A percentile compares a stretch with the other conserved stretches of the same genome.
Conservation (phyloP, 192 early-diverging fungal species). For the Obelidium mucronatum region DNA sequence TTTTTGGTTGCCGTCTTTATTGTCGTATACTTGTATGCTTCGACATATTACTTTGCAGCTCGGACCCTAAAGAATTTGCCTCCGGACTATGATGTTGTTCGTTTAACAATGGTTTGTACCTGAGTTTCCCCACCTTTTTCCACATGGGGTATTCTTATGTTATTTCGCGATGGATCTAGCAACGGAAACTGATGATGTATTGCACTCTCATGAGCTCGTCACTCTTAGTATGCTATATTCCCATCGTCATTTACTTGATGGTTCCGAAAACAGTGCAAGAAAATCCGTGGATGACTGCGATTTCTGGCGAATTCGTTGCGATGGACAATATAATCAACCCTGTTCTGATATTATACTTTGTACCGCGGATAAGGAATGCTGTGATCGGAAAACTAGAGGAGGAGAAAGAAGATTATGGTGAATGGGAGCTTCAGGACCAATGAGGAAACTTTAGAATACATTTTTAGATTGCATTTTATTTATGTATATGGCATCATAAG, state of each 20-base stretch:
- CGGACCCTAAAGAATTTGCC: not conserved
- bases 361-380: not conserved
- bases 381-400: too few relatives aligned
- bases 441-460: too few relatives aligned
- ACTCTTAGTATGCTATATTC: not conserved
- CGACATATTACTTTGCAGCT: not conserved
- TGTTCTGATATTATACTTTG: not conserved
- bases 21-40: too few relatives aligned
- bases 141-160: not conserved
- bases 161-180: not conserved
- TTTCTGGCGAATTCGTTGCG: not conserved
- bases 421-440: too few relatives aligned
- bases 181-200: not conserved
- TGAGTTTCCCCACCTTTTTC: too few relatives aligned
- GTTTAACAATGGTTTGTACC: not conserved
- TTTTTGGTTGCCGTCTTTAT: too few relatives aligned
- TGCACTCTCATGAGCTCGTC: not conserved
- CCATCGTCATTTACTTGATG: not conserved
- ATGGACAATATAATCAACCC: not conserved
- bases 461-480: too few relatives aligned
- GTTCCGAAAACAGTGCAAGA: not conserved
- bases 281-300: not conserved
- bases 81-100: not conserved
- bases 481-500: too few relatives aligned
- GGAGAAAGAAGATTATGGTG: too few relatives aligned